Percentiles rank a stretch among this genome's conserved stretches.
Conservation (phyloP, 257 asterid genomes). For the Solanum bulbocastanum region DNA sequence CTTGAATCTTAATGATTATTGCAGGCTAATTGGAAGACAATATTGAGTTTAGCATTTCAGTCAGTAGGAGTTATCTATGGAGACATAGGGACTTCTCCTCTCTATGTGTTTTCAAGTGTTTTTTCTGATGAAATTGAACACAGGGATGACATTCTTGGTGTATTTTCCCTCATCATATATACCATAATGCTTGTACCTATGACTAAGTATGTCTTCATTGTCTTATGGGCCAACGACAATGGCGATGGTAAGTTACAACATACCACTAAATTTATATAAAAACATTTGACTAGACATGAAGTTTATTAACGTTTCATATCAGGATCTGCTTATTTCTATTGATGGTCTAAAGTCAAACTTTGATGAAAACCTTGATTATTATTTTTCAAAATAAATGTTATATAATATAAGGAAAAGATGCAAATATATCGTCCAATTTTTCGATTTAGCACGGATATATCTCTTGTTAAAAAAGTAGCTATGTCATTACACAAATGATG, state of each 20-base stretch:
- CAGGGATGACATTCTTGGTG: slow-evolving; percentile 47
- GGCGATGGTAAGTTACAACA: slow-evolving; percentile 46
- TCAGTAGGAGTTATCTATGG: slow-evolving; percentile 75
- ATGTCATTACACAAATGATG: not conserved
- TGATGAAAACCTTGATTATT: not conserved
- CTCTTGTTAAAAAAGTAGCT: not conserved
- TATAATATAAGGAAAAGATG: not conserved
- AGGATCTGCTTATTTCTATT: not conserved
- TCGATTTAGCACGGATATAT: not conserved
- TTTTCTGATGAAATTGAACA: slow-evolving; percentile 30
- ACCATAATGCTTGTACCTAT: slow-evolving; percentile 50
- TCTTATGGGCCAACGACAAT: slow-evolving; percentile 67
- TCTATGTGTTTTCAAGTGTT: slow-evolving; percentile 53
- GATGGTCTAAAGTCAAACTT: not conserved
- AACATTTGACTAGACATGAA: not conserved
- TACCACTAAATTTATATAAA: not conserved
- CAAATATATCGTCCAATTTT: not conserved
- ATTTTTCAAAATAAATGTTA: not conserved
- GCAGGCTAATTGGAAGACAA: slow-evolving; percentile 33
- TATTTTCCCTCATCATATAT: slow-evolving; percentile 61
- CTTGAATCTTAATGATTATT: not conserved
- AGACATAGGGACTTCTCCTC: slow-evolving; percentile 78
- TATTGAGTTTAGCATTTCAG: slow-evolving; percentile 61
- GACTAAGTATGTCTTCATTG: slow-evolving; percentile 61
- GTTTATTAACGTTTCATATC: not conserved